phyloP scores from a whole-genome alignment of 768 basidiomycete genomes.

The Tricholoma sp. region DNA sequence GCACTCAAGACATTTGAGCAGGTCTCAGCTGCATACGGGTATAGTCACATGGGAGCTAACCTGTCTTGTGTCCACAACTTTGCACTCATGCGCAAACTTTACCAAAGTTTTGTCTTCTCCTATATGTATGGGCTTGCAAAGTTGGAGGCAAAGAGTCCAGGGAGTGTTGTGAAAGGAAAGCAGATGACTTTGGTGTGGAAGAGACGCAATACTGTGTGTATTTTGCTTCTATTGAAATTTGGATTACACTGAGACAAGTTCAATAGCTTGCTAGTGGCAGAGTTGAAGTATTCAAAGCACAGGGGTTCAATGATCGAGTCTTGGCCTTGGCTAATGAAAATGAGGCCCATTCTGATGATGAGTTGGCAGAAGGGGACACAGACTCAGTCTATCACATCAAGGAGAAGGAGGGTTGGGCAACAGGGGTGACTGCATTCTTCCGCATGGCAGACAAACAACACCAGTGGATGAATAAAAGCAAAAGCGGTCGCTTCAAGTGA shows the following conservation, averaged over 20 bases:
- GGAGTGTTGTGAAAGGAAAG: constrained; percentile 3
- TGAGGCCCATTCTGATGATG: constrained; percentile 9
- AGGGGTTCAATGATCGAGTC: constrained; percentile 2
- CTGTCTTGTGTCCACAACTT: constrained; percentile 2
- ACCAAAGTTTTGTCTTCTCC: constrained; percentile 14
- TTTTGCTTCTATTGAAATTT: neutral
- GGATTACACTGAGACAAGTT: neutral
- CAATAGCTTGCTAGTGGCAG: constrained; percentile 4
- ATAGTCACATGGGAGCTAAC: constrained; percentile 6
- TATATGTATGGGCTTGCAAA: constrained; percentile 10
- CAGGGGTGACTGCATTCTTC: constrained; percentile 1
- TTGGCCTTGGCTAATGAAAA: constrained; percentile 3
- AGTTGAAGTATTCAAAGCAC: constrained; percentile 4
- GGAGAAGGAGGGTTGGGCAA: constrained; percentile 8
- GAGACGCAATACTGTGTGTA: neutral
- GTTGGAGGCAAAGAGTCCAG: constrained; percentile 10
- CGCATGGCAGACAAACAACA: constrained; percentile 4
- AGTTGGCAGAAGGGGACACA: neutral
- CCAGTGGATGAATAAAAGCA: neutral
- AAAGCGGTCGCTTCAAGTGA: constrained; percentile 1
- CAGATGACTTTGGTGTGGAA: constrained; percentile 3
- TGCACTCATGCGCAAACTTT: constrained; percentile 11
- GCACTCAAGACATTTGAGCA: no score
- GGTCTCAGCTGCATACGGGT: no score
- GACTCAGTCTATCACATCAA: constrained; percentile 4